These are phyloP conservation scores for Paratinospora sagittata DNA, from an alignment of 164 flowering plant species.

Conservation along the genomic window DNA sequence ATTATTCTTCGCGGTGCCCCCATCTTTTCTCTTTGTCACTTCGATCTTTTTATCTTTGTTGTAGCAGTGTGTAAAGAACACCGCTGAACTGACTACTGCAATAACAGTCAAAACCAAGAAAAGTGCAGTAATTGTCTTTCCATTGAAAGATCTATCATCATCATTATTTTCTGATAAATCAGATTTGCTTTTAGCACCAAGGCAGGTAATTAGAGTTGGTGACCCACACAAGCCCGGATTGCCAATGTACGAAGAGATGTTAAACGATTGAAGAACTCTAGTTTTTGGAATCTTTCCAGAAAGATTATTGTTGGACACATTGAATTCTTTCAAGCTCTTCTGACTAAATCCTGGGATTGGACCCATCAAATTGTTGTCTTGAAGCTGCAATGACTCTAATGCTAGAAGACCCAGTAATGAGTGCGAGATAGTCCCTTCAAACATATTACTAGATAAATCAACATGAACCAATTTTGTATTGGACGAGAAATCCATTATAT, in stretches of 20 bases:
- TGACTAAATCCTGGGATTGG: conserved; percentile 36
- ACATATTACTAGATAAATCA: conserved; percentile 37
- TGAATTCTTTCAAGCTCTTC: conserved; percentile 29
- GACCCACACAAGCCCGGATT: conserved; percentile 35
- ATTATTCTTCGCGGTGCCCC: too few species aligned
- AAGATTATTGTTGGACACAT: conserved; percentile 48
- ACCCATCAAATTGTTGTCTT: conserved; percentile 36
- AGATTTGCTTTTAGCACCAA: neutral
- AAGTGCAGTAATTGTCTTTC: conserved; percentile 5
- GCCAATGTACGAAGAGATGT: conserved; percentile 18
- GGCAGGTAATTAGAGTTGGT: conserved; percentile 21
- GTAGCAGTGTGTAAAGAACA: conserved; percentile 27
- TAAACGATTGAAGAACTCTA: conserved; percentile 25
- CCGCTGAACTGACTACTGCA: conserved; percentile 23
- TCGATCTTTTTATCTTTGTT: conserved; percentile 26
- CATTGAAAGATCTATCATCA: neutral
- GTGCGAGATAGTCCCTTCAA: conserved; percentile 33
- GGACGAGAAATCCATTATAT: conserved; percentile 31
- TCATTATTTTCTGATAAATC: neutral
- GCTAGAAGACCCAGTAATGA: conserved; percentile 24
- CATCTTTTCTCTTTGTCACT: neutral
- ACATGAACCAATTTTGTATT: conserved; percentile 32
- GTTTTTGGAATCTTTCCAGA: conserved; percentile 38
- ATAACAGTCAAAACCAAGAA: conserved; percentile 25
- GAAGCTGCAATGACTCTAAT: conserved; percentile 37